Evolutionary conservation across 352 stramenopile genomes (phyloP).

Genomic region (Pythium aquatile): DNA sequence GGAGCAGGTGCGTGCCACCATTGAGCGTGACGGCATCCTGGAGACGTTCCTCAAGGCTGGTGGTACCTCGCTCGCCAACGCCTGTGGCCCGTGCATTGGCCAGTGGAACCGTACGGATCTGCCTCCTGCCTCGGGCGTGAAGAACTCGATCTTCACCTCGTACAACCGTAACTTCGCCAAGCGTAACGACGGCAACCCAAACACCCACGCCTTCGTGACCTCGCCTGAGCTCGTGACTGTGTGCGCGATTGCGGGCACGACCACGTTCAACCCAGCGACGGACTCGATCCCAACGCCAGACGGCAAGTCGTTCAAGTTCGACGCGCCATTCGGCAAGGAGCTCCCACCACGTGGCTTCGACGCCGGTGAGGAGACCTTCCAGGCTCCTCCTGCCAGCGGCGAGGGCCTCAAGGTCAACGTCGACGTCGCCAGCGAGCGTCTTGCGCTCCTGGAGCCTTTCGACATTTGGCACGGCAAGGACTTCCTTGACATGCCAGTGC

Average conservation of each 20-base stretch:
- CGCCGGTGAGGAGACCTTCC: slow-evolving; percentile 91
- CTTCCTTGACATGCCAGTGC: slow-evolving; percentile 81
- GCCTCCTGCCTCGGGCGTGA: slow-evolving; percentile 78
- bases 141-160: slow-evolving; percentile 95
- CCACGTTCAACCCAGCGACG: slow-evolving; percentile 90
- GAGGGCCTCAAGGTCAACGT: slow-evolving; percentile 77
- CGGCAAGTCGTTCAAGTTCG: slow-evolving; percentile 91
- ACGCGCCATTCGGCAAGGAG: slow-evolving; percentile 89
- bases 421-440: slow-evolving; percentile 79
- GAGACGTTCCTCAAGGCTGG: slow-evolving; percentile 89
- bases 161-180: slow-evolving; percentile 96
- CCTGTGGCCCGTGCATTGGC: slow-evolving; percentile 93
- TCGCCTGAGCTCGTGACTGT: slow-evolving; percentile 92
- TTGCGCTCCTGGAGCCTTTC: slow-evolving; percentile 88
- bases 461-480: slow-evolving; percentile 90
- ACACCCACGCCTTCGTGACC: slow-evolving; percentile 92
- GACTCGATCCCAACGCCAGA: slow-evolving; percentile 86
- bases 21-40: slow-evolving; percentile 89
- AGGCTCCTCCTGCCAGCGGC: slow-evolving; percentile 71
- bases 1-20: slow-evolving; percentile 92
- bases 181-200: slow-evolving; percentile 92
- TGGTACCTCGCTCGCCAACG: slow-evolving; percentile 90
- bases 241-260: slow-evolving; percentile 84
- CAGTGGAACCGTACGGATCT: slow-evolving; percentile 93
- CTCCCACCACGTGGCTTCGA: slow-evolving; percentile 90